Base-by-base conservation (phyloP, 257 asterid species). In the Paraleonurus japonicus region DNA sequence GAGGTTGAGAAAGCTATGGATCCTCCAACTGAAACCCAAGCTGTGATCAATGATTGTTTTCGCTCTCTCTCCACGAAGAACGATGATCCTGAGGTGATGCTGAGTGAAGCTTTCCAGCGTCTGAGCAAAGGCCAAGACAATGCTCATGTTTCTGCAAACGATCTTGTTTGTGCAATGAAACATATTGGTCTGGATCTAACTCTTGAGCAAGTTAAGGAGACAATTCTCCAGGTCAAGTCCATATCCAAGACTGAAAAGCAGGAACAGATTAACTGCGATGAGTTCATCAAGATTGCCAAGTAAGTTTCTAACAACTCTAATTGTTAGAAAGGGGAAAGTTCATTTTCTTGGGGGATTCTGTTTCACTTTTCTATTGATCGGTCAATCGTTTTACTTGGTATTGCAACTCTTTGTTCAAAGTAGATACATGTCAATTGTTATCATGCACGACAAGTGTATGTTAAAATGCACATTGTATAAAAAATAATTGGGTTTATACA, bases 271-370 rank as follows among this genome's bases (percentile, higher is more conserved):
- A 54, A 60, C 27, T 27, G 6, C 4, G 17, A 51, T 1, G 67
- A 75, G 30, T 61, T 75, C 59, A 1, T 35, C 15, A 16, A 27
- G 3, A 37, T 75, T 16, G 24, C 45, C 57, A 55, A 43, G 80
- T 76, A 76, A 69, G 71, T 55, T 23, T 23, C 10, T 0, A 50
- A 61, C 22, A 13, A 65, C 41, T 26, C 16, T 8, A 27, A 6
- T 12, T 43, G 17, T 45, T 45, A 41, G 48, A 1, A 13, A 41
- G 17, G 51, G 48, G 12, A 41, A 11, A 11, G 11, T 41, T 41
- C 48, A 41, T 41, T 19, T 32, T 35, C 2, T 1, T 33, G 10
- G 41, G 10, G 41, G 41, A 0, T 33, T 9, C 13, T 35, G 1
- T 35, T 35, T 35, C 4, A 35, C 6, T 35, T 35, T 35, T 35